Percentiles rank a stretch among this genome's conserved stretches.
Evolutionary conservation across 2,329 filamentous ascomycete species (phyloP).

Genomic region (Talaromyces pinophilus): DNA sequence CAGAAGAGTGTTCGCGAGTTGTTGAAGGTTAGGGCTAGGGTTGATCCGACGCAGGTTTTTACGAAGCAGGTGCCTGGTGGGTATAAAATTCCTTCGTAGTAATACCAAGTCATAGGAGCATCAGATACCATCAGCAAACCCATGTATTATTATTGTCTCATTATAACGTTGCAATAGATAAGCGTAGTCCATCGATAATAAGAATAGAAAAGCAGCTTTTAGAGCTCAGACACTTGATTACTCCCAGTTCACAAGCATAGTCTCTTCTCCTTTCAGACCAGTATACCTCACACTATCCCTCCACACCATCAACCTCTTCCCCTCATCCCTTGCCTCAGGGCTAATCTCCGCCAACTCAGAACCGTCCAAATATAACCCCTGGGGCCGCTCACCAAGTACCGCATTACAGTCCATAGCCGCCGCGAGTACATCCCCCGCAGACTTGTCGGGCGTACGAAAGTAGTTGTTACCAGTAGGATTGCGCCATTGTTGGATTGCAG

Average conservation of each 20-base stretch:
- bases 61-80: conserved; percentile 15
- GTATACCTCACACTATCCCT: conserved; percentile 22
- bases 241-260: conserved; percentile 19
- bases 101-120: not conserved
- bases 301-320: conserved; percentile 24
- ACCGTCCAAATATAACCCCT: conserved; percentile 22
- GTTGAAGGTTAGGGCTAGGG: conserved; percentile 5
- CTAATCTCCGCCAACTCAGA: conserved; percentile 15
- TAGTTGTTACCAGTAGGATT: conserved; percentile 8
- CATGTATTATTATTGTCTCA: not conserved
- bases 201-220: not conserved
- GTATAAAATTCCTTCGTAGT: conserved; percentile 13
- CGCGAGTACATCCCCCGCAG: conserved; percentile 16
- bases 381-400: conserved; percentile 18
- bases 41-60: conserved; percentile 15
- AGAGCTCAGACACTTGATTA: not conserved
- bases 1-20: not conserved
- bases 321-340: conserved; percentile 21
- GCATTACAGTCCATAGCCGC: conserved; percentile 17
- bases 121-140: not conserved
- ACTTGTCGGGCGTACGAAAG: not conserved
- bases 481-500: not conserved
- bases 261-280: conserved; percentile 21
- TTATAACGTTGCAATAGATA: not conserved
- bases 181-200: not conserved